phyloP scores from a whole-genome alignment of 495 filamentous ascomycete species.

The Hypoxylon cercidicola region DNA sequence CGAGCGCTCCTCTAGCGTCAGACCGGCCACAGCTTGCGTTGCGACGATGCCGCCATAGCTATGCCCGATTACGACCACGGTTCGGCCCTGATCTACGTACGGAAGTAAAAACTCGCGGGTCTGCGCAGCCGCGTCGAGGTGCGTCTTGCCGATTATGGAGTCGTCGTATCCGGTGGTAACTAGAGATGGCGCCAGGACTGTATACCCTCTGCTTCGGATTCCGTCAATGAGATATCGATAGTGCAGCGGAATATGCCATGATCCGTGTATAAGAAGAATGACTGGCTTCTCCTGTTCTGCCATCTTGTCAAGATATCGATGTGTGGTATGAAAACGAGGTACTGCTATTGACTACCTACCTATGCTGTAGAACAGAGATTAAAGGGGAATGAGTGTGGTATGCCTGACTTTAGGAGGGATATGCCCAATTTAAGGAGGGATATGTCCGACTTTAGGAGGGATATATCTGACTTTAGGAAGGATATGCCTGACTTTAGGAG shows the following conservation, averaged over 20 bases:
- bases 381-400: too few species aligned
- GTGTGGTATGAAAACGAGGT: not conserved
- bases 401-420: too few species aligned
- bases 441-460: too few species aligned
- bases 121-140: slow-evolving; percentile 34
- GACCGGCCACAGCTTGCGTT: slow-evolving; percentile 47
- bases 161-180: slow-evolving; percentile 46
- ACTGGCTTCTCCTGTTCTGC: slow-evolving; percentile 42
- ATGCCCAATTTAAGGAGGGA: too few species aligned
- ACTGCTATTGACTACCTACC: too few species aligned
- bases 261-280: slow-evolving; percentile 55
- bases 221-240: slow-evolving; percentile 48
- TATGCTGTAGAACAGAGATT: too few species aligned
- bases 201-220: slow-evolving; percentile 47
- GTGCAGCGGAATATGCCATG: slow-evolving; percentile 55
- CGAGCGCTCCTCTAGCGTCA: slow-evolving; percentile 39
- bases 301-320: slow-evolving; percentile 1
- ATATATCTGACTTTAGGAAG: too few species aligned
- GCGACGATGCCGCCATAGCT: slow-evolving; percentile 56
- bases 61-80: slow-evolving; percentile 52
- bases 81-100: slow-evolving; percentile 40
- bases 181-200: slow-evolving; percentile 50
- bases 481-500: too few species aligned
- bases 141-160: slow-evolving; percentile 43
- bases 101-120: slow-evolving; percentile 40